Evolutionary conservation across 2,329 filamentous ascomycete species (phyloP).

Genomic region (Pyrenochaeta sp.): DNA sequence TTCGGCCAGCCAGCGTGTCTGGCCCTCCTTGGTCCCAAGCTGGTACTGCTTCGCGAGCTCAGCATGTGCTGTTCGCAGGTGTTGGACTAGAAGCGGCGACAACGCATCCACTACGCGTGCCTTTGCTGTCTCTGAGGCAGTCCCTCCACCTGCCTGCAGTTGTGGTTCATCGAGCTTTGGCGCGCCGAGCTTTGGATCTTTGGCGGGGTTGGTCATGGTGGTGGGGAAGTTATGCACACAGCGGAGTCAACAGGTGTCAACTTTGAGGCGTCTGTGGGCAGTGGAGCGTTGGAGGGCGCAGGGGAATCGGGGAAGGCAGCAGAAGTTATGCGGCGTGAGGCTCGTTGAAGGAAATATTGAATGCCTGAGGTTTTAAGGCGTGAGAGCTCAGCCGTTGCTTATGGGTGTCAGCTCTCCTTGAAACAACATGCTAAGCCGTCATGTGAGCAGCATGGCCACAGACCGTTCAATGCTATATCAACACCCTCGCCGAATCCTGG

Average conservation of each 20-base stretch:
- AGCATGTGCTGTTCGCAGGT: conserved; percentile 41
- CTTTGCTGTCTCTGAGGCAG: conserved; percentile 35
- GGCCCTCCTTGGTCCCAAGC: conserved; percentile 41
- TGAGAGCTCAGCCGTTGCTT: conserved; percentile 27
- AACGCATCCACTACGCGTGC: conserved; percentile 43
- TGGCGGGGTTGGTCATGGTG: conserved; percentile 23
- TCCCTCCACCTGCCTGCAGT: conserved; percentile 51
- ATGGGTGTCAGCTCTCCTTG: conserved; percentile 14
- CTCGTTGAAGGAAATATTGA: not conserved
- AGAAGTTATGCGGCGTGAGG: not conserved
- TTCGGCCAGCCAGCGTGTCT: conserved; percentile 39
- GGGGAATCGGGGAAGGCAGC: not conserved
- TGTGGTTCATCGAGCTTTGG: conserved; percentile 44
- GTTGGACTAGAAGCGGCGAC: conserved; percentile 33
- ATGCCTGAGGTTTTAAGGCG: not conserved
- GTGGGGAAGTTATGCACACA: not conserved
- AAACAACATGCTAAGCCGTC: not conserved
- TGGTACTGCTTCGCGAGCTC: conserved; percentile 40
- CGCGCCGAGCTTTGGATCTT: conserved; percentile 42
- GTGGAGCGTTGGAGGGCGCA: not conserved
- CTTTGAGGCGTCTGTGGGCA: not conserved
- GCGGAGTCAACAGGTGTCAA: not conserved
- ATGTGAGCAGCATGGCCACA: not conserved
- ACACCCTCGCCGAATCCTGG: not conserved
- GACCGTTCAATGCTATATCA: not conserved